Evolutionary conservation across 1,284 basidiomycete genomes (phyloP).

Genomic region (Ustilago cynodontis): DNA sequence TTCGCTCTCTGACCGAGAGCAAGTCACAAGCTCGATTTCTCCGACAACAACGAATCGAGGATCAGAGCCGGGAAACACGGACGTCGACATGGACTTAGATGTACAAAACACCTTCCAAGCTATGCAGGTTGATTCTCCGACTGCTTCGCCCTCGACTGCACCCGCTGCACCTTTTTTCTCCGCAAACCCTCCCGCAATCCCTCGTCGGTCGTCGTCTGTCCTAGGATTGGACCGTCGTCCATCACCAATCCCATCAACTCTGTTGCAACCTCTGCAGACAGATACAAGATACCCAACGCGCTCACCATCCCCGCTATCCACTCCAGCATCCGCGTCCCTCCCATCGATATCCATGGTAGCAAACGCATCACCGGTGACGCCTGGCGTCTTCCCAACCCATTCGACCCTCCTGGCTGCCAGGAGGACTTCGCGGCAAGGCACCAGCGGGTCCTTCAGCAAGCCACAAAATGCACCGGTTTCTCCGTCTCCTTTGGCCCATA

Average conservation of each 20-base stretch:
- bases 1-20: not conserved
- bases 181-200: not conserved
- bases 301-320: slow-evolving; percentile 8
- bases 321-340: not conserved
- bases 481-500: slow-evolving; percentile 10
- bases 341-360: not conserved
- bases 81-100: slow-evolving; percentile 39
- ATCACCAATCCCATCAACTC: slow-evolving; percentile 10
- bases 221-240: not conserved
- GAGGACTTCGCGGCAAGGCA: slow-evolving; percentile 9
- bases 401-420: slow-evolving; percentile 15
- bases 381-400: slow-evolving; percentile 13
- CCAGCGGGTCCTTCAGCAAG: not conserved
- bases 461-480: not conserved
- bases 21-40: not conserved
- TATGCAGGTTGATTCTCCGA: slow-evolving; percentile 45
- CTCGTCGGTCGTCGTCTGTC: not conserved
- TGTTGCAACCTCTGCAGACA: slow-evolving; percentile 13
- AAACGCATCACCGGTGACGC: slow-evolving; percentile 9
- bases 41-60: not conserved
- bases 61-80: slow-evolving; percentile 6
- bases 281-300: slow-evolving; percentile 26
- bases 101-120: slow-evolving; percentile 36
- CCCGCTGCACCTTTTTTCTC: slow-evolving; percentile 6
- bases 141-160: slow-evolving; percentile 17